Evolutionary conservation across 352 stramenopile genomes (phyloP).

Genomic region (Pythium oligandrum): DNA sequence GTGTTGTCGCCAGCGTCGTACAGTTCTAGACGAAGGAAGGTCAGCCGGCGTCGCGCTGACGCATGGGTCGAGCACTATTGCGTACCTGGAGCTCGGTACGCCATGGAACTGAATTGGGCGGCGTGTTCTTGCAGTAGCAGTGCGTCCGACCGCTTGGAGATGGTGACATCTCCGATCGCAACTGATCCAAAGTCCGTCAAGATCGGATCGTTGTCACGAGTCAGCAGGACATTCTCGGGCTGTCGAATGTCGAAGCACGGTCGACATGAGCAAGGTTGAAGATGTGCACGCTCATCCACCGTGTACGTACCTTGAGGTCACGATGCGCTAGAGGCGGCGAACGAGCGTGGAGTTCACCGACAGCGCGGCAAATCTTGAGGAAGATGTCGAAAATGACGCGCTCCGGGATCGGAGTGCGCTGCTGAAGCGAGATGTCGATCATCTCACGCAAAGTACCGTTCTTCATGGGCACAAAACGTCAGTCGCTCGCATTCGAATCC

Average conservation of each 20-base stretch:
- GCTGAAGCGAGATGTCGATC: slow-evolving; percentile 61
- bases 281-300: too few species aligned
- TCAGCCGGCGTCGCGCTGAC: too few species aligned
- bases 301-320: slow-evolving; percentile 70
- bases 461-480: slow-evolving; percentile 11
- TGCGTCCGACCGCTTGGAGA: slow-evolving; percentile 71
- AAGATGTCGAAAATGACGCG: slow-evolving; percentile 76
- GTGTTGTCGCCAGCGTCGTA: slow-evolving; percentile 80
- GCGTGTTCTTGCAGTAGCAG: slow-evolving; percentile 81
- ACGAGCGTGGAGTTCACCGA: slow-evolving; percentile 70
- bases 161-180: slow-evolving; percentile 48
- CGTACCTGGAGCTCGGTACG: slow-evolving; percentile 79
- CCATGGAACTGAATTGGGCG: slow-evolving; percentile 82
- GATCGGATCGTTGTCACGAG: slow-evolving; percentile 68
- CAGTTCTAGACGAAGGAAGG: slow-evolving; percentile 39
- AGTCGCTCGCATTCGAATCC: too few species aligned
- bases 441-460: slow-evolving; percentile 82
- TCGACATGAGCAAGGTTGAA: too few species aligned
- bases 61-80: not conserved
- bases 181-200: slow-evolving; percentile 89
- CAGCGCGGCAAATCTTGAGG: slow-evolving; percentile 72
- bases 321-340: slow-evolving; percentile 74
- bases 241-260: slow-evolving; percentile 11
- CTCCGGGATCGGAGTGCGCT: slow-evolving; percentile 52
- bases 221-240: slow-evolving; percentile 86